These are phyloP conservation scores for Primulina tabacum DNA, from an alignment of 257 asterid species.

Conservation along the genomic window DNA sequence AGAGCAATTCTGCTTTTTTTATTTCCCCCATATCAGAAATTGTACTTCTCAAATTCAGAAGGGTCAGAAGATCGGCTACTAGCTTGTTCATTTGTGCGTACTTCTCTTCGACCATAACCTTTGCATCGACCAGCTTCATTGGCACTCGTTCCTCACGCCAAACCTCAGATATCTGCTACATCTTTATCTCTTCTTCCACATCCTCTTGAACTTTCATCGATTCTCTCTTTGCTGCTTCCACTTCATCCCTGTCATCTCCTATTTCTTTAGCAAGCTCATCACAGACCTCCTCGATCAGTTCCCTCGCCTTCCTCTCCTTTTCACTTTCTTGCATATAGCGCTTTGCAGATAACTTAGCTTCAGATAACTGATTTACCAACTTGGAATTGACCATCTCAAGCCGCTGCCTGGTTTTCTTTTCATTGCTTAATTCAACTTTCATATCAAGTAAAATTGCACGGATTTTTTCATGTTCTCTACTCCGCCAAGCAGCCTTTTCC, in stretches of 20 bases:
- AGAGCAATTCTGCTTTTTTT: slow-evolving; percentile 46
- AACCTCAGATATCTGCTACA: slow-evolving; percentile 77
- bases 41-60: slow-evolving; percentile 32
- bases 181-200: slow-evolving; percentile 69
- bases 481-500: slow-evolving; percentile 64
- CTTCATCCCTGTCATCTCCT: slow-evolving; percentile 59
- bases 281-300: slow-evolving; percentile 67
- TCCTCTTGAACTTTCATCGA: slow-evolving; percentile 50
- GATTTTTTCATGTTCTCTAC: slow-evolving; percentile 62
- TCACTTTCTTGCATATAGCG: slow-evolving; percentile 54
- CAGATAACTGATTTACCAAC: slow-evolving; percentile 54
- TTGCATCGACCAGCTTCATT: slow-evolving; percentile 68
- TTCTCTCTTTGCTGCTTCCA: slow-evolving; percentile 57
- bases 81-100: slow-evolving; percentile 51
- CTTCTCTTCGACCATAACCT: slow-evolving; percentile 64
- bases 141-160: slow-evolving; percentile 84
- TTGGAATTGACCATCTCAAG: slow-evolving; percentile 58
- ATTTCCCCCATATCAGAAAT: slow-evolving; percentile 39
- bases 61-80: slow-evolving; percentile 44
- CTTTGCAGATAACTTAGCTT: slow-evolving; percentile 53
- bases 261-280: slow-evolving; percentile 73
- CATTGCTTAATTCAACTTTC: slow-evolving; percentile 50
- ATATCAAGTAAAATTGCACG: slow-evolving; percentile 52
- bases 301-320: slow-evolving; percentile 60
- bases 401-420: slow-evolving; percentile 54